phyloP scores from a whole-genome alignment of 2,329 filamentous ascomycete genomes.

The Xenoacremonium recifei region DNA sequence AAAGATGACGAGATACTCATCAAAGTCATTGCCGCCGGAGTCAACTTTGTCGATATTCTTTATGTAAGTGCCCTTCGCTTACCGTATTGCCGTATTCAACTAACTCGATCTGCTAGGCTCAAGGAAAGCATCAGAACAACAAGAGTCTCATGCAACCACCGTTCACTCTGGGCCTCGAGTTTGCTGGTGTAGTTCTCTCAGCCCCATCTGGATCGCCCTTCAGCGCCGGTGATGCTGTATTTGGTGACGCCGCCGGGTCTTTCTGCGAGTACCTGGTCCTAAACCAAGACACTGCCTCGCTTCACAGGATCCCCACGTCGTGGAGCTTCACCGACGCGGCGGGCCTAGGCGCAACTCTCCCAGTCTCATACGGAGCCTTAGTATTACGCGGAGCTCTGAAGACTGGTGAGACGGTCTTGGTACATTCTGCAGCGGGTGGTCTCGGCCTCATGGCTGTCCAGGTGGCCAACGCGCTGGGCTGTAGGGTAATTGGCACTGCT shows the following conservation, averaged over 20 bases:
- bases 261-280: conserved; percentile 52
- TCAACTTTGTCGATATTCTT: conserved; percentile 61
- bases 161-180: conserved; percentile 60
- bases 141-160: conserved; percentile 53
- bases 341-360: conserved; percentile 51
- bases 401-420: conserved; percentile 48
- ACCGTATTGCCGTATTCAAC: neutral
- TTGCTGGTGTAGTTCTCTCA: conserved; percentile 50
- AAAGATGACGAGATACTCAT: conserved; percentile 23
- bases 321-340: conserved; percentile 50
- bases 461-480: conserved; percentile 51
- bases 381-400: conserved; percentile 39
- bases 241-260: conserved; percentile 49
- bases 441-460: conserved; percentile 56
- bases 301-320: conserved; percentile 43
- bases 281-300: conserved; percentile 21
- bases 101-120: conserved; percentile 31
- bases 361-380: conserved; percentile 53
- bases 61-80: conserved; percentile 36
- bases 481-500: conserved; percentile 52
- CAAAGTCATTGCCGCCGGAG: conserved; percentile 50
- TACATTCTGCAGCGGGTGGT: conserved; percentile 55
- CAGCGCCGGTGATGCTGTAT: conserved; percentile 49
- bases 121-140: conserved; percentile 61
- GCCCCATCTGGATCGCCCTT: conserved; percentile 35